Percentiles rank a stretch among this genome's conserved stretches.
phyloP scores from a whole-genome alignment of 2,329 filamentous ascomycete genomes.

The Scedosporium aurantiacum region DNA sequence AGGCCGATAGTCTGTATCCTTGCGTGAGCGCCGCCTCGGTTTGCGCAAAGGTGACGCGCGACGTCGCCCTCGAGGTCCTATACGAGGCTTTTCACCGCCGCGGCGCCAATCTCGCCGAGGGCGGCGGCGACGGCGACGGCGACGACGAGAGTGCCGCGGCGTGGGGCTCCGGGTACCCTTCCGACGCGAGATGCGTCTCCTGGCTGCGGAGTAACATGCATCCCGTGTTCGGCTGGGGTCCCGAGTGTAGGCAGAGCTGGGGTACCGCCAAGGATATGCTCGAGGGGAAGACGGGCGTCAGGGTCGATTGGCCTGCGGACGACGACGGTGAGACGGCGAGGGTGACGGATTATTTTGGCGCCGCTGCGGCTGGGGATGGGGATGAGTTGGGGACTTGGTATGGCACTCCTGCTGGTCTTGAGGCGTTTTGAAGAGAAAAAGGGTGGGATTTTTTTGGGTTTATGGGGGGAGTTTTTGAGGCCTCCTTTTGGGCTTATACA shows the following conservation, averaged over 20 bases:
- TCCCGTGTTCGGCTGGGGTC: constrained; percentile 88
- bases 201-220: constrained; percentile 88
- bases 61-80: constrained; percentile 74
- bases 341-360: constrained; percentile 65
- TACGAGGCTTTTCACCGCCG: constrained; percentile 36
- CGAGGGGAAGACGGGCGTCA: constrained; percentile 58
- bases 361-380: constrained; percentile 27
- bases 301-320: constrained; percentile 73
- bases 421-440: constrained; percentile 50
- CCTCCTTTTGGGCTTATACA: no score
- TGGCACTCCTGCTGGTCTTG: constrained; percentile 57
- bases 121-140: constrained; percentile 19
- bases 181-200: constrained; percentile 64
- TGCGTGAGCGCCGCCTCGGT: constrained; percentile 90
- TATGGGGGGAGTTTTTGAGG: no score
- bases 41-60: constrained; percentile 90
- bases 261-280: constrained; percentile 89
- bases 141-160: constrained; percentile 27
- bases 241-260: constrained; percentile 92
- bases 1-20: constrained; percentile 86
- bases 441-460: no score
- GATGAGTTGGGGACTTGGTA: constrained; percentile 71
- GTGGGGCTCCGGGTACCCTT: constrained; percentile 93
- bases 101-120: neutral
- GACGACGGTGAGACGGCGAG: constrained; percentile 58